Conservation (phyloP, 2,329 filamentous ascomycete genomes). For the Neonectria hederae region DNA sequence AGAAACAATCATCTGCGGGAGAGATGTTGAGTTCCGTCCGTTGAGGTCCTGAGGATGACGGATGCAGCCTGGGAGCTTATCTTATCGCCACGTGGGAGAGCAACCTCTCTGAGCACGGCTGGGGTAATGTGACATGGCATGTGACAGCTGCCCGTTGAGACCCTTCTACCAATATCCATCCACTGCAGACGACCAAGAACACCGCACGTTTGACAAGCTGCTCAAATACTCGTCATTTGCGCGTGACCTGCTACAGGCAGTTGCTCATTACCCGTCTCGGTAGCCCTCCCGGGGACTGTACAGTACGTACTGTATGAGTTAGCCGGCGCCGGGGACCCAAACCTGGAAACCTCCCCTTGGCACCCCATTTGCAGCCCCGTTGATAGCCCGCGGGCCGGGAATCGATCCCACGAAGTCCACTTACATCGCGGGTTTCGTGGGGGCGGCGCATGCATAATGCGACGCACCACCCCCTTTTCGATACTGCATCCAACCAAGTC, state of each 20-base stretch:
- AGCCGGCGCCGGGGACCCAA: constrained; percentile 14
- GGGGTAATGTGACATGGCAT: constrained; percentile 34
- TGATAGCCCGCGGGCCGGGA: constrained; percentile 2
- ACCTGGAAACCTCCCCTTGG: constrained; percentile 9
- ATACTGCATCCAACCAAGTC: constrained; percentile 4
- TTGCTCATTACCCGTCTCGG: not conserved
- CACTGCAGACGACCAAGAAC: not conserved
- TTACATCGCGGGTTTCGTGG: constrained; percentile 13
- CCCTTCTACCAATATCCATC: not conserved
- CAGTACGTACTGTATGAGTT: too few species aligned
- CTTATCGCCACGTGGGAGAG: constrained; percentile 45
- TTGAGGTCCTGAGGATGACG: constrained; percentile 36
- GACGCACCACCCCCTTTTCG: constrained; percentile 1
- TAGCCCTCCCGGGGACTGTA: not conserved
- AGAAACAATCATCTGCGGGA: constrained; percentile 1
- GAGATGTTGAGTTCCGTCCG: constrained; percentile 19
- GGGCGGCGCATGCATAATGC: constrained; percentile 9
- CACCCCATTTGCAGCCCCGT: not conserved
- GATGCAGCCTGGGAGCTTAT: constrained; percentile 39
- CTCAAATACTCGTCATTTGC: not conserved
- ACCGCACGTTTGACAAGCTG: not conserved
- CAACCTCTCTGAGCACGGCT: not conserved
- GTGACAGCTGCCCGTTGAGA: constrained; percentile 27
- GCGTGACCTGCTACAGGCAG: not conserved
- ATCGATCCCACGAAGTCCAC: constrained; percentile 1